A percentile compares a stretch with the other conserved stretches of the same genome.
Conservation (phyloP, 257 asterid species). For the Coffea eugenioides region DNA sequence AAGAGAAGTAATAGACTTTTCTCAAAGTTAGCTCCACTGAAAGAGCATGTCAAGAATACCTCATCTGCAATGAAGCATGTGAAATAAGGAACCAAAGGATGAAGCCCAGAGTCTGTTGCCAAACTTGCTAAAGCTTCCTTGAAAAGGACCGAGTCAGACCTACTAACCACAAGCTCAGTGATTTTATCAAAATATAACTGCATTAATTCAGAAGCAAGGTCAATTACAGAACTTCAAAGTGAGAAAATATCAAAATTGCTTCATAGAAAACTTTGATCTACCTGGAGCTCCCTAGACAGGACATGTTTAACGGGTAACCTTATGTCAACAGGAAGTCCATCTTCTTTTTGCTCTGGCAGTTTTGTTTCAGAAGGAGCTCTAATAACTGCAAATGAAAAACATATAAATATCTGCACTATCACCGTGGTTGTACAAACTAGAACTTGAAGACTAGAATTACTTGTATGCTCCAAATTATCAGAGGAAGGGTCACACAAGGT, state of each 20-base stretch:
- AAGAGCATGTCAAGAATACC: slow-evolving; percentile 35
- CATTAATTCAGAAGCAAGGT: slow-evolving; percentile 28
- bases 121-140: slow-evolving; percentile 82
- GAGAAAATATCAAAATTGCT: slow-evolving; percentile 18
- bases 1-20: not conserved
- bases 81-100: slow-evolving; percentile 94
- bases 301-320: slow-evolving; percentile 92
- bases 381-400: slow-evolving; percentile 43
- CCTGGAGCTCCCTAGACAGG: slow-evolving; percentile 96
- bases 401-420: slow-evolving; percentile 1
- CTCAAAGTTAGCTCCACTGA: not conserved
- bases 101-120: slow-evolving; percentile 97
- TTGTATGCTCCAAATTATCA: not conserved
- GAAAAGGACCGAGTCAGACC: slow-evolving; percentile 73
- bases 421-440: not conserved
- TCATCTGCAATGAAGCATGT: slow-evolving; percentile 88
- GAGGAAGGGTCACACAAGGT: not conserved
- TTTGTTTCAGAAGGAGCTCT: slow-evolving; percentile 53
- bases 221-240: slow-evolving; percentile 14
- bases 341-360: slow-evolving; percentile 74
- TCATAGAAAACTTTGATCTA: slow-evolving; percentile 18
- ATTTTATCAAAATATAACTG: slow-evolving; percentile 95
- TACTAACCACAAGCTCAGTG: slow-evolving; percentile 70
- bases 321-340: slow-evolving; percentile 73
- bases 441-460: slow-evolving; percentile 4